Evolutionary conservation across 495 filamentous ascomycete species (phyloP).

Genomic region (Podospora appendiculata): DNA sequence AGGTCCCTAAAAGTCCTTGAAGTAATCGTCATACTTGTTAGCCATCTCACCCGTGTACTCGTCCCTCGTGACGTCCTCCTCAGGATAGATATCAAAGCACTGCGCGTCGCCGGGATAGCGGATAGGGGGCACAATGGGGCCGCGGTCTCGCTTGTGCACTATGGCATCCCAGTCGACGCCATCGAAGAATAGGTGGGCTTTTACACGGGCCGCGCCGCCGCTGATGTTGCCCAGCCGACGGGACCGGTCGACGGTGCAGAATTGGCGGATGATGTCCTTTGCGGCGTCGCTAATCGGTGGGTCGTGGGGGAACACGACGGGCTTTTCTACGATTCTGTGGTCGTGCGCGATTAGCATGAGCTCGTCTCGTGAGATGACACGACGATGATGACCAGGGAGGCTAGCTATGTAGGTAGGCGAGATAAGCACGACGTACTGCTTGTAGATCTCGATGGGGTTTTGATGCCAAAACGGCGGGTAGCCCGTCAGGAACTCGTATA

Average conservation of each 20-base stretch:
- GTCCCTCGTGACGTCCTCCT: conserved; percentile 44
- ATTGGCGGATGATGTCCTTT: conserved; percentile 71
- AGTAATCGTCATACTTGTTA: conserved; percentile 66
- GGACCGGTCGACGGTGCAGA: conserved; percentile 85
- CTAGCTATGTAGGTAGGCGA: background rate
- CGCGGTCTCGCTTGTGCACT: conserved; percentile 58
- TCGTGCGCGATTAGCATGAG: background rate
- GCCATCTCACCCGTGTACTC: conserved; percentile 67
- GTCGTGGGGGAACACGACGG: conserved; percentile 57
- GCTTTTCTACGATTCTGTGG: conserved; percentile 63
- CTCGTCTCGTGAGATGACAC: background rate
- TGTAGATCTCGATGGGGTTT: conserved; percentile 94
- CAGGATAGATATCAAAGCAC: conserved; percentile 84
- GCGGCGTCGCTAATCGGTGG: conserved; percentile 63
- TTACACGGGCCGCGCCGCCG: conserved; percentile 75
- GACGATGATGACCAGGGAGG: background rate
- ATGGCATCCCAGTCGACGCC: conserved; percentile 81
- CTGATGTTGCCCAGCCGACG: conserved; percentile 81
- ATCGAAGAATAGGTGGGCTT: conserved; percentile 79
- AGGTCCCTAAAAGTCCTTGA: conserved; percentile 67
- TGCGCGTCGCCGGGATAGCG: conserved; percentile 73
- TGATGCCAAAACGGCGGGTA: conserved; percentile 97
- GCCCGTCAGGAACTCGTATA: conserved; percentile 93
- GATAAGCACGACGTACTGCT: conserved; percentile 50
- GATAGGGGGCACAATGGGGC: conserved; percentile 81